Evolutionary conservation across 1,284 basidiomycete genomes (phyloP).

Genomic region (Apiotrichum porosum): DNA sequence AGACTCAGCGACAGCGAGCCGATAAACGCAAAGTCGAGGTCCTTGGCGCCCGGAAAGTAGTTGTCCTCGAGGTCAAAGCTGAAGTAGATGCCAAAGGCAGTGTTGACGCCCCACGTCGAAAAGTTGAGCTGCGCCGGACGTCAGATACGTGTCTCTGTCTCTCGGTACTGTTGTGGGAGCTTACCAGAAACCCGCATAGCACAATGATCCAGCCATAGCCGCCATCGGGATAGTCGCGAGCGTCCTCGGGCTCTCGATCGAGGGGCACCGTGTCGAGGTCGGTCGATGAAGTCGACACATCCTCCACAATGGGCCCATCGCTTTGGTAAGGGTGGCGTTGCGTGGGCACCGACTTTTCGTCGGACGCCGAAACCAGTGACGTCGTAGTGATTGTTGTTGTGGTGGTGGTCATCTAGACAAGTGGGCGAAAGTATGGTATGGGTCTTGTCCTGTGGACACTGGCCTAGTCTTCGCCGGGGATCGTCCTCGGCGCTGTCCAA

Average conservation of each 20-base stretch:
- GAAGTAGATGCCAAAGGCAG: constrained; percentile 49
- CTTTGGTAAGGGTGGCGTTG: too few species aligned
- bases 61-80: constrained; percentile 47
- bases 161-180: not conserved
- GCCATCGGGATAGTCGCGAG: constrained; percentile 39
- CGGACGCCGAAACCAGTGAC: too few species aligned
- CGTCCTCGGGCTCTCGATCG: constrained; percentile 13
- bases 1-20: constrained; percentile 13
- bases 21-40: constrained; percentile 26
- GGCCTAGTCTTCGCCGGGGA: too few species aligned
- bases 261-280: constrained; percentile 3
- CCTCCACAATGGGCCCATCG: too few species aligned
- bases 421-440: too few species aligned
- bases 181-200: constrained; percentile 12
- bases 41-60: constrained; percentile 42
- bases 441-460: too few species aligned
- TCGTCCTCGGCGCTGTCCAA: too few species aligned
- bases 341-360: too few species aligned
- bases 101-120: constrained; percentile 46
- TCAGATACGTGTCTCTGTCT: too few species aligned
- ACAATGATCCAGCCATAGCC: constrained; percentile 51
- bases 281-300: too few species aligned
- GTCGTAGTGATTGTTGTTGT: too few species aligned
- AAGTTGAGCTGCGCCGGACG: constrained; percentile 15
- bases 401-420: too few species aligned